Evolutionary conservation across 768 basidiomycete species (phyloP), one percentile per base, ranked within the genome.

Genomic region (Suillus clintonianus): DNA sequence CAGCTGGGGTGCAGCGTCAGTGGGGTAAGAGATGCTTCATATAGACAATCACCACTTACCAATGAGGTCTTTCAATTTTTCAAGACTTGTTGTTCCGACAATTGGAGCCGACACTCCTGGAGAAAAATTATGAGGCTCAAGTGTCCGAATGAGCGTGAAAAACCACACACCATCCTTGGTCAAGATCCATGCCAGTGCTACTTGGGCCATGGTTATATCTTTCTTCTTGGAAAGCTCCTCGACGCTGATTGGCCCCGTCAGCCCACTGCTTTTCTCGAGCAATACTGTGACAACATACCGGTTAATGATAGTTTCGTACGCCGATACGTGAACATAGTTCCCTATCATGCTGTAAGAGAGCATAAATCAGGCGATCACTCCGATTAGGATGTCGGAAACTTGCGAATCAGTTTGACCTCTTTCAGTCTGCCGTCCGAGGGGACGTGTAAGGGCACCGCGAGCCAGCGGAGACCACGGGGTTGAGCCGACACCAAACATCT

Each of bases 381-480:
- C 32, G 4, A 24, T 17, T 17, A 14, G 15, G 27, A 27, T 47
- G 19, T 39, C 9, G 32, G 47, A 5, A 10, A 54, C 53, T 60
- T 62, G 66, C 75, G 71, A 71, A 58, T 76, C 73, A 15, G 9
- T 65, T 57, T 74, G 62, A 2, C 59, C 69, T 37, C 72, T 70
- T 14, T 62, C 63, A 7, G 68, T 75, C 60, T 75, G 74, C 61
- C 72, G 68, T 14, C 74, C 69, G 42, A 74, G 51, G 14, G 80
- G 76, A 32, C 79, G 71, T 17, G 76, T 71, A 43, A 77, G 74
- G 59, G 71, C 70, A 8, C 80, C 79, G 27, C 77, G 73, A 15
- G 73, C 77, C 15, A 81, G 71, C 5, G 82, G 81, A 19, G 76
- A 77, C 82, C 82, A 83, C 3, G 81, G 81, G 57, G 82, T 81